A percentile compares a stretch with the other conserved stretches of the same genome.
Conservation (phyloP, 176 grass and related monocot genomes). For the Leersia perrieri region DNA sequence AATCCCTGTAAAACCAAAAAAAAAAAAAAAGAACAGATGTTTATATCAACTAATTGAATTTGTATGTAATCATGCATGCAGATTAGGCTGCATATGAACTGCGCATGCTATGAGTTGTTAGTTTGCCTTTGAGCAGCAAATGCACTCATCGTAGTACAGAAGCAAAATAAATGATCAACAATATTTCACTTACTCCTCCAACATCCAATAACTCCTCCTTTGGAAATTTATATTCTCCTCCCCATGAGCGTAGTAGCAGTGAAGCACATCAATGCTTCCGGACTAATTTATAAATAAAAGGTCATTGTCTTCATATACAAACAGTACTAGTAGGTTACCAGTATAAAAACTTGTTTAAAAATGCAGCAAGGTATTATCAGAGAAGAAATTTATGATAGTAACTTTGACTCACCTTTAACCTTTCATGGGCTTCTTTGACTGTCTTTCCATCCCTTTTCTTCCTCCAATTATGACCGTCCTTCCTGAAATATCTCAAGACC, state of each 20-base stretch:
- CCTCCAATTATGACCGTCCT: slow-evolving; percentile 96
- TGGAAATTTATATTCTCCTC: slow-evolving; percentile 92
- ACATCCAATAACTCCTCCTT: slow-evolving; percentile 96
- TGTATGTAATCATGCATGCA: neutral
- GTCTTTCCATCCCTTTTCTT: slow-evolving; percentile 96
- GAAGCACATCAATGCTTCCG: slow-evolving; percentile 91
- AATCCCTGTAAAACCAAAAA: slow-evolving; percentile 67
- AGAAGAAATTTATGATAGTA: slow-evolving; percentile 2
- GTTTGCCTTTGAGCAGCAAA: neutral
- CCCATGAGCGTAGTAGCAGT: slow-evolving; percentile 98
- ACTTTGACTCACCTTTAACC: slow-evolving; percentile 68
- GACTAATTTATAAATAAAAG: slow-evolving; percentile 51
- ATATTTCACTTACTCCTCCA: slow-evolving; percentile 80
- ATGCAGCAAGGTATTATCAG: neutral
- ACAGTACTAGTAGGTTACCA: neutral
- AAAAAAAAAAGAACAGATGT: neutral
- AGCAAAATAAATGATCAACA: neutral
- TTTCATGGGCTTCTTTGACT: slow-evolving; percentile 96
- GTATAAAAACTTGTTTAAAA: neutral
- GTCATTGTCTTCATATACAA: neutral
- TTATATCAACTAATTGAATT: neutral
- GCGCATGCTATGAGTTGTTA: neutral
- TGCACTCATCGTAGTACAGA: neutral
- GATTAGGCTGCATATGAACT: neutral
- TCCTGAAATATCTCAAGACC: slow-evolving; percentile 89